A percentile compares a stretch with the other conserved stretches of the same genome.
Conservation (phyloP, 2,329 filamentous ascomycete species). For the Aspergillus fumigatus region DNA sequence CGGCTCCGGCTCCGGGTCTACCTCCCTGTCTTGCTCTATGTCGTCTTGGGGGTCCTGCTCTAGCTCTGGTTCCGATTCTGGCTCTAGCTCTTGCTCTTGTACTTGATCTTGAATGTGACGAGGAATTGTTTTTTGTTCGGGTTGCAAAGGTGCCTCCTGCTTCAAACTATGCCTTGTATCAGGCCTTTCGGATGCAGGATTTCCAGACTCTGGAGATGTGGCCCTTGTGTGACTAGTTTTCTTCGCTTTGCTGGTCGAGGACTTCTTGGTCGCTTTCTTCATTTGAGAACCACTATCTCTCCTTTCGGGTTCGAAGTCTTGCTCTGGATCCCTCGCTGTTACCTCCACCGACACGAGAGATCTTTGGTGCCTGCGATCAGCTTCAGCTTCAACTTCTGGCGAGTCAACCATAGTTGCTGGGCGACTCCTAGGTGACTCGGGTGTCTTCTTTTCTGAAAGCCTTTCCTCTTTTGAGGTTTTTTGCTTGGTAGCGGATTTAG, state of each 20-base stretch:
- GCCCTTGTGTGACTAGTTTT: conserved; percentile 26
- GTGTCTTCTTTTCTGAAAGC: not conserved
- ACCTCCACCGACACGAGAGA: conserved; percentile 30
- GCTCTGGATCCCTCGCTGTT: conserved; percentile 23
- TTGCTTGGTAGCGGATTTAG: conserved; percentile 19
- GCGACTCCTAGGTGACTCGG: not conserved
- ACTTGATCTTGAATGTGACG: not conserved
- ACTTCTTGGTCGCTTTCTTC: conserved; percentile 25
- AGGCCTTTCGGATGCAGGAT: not conserved
- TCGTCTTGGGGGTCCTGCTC: conserved; percentile 16
- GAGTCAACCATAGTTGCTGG: conserved; percentile 4
- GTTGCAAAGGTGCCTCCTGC: conserved; percentile 2
- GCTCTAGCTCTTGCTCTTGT: conserved; percentile 1
- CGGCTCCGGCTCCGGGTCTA: conserved; percentile 7
- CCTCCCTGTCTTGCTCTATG: conserved; percentile 15
- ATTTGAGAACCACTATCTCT: conserved; percentile 18
- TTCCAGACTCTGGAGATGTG: conserved; percentile 6
- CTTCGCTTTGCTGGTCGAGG: conserved; percentile 24
- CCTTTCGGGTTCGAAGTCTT: conserved; percentile 26
- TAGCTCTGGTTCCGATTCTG: conserved; percentile 14
- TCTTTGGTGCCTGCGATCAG: conserved; percentile 18
- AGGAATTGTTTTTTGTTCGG: not conserved
- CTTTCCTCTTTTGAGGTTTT: conserved; percentile 17
- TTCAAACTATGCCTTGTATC: not conserved
- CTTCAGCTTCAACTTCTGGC: conserved; percentile 8